These are phyloP conservation scores for Umbelopsis ramanniana DNA, from an alignment of 192 early-diverging fungal genomes.

Conservation along the genomic window DNA sequence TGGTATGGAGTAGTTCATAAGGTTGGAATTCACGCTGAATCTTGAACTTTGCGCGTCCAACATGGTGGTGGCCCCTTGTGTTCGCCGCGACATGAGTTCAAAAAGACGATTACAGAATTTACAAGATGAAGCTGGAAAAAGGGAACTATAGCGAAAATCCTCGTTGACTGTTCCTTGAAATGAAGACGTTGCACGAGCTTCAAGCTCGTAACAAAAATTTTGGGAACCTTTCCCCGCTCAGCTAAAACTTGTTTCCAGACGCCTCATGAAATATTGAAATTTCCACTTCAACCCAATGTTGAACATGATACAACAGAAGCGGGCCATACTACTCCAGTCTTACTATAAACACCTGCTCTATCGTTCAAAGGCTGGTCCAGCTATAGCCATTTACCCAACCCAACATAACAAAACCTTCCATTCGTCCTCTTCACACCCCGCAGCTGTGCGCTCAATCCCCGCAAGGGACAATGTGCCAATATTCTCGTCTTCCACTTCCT, in stretches of 20 bases:
- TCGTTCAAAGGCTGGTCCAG: constrained; percentile 16
- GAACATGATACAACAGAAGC: constrained; percentile 20
- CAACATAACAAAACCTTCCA: constrained; percentile 16
- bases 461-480: constrained; percentile 15
- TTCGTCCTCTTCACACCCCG: constrained; percentile 18
- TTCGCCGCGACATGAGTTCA: constrained; percentile 11
- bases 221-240: neutral
- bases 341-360: constrained; percentile 15
- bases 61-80: constrained; percentile 11
- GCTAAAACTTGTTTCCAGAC: neutral
- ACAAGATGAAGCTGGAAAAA: constrained; percentile 8
- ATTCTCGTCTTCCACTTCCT: neutral
- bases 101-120: neutral
- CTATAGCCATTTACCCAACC: constrained; percentile 10
- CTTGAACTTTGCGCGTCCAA: constrained; percentile 19
- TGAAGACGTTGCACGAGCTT: constrained; percentile 21
- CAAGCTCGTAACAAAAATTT: neutral
- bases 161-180: constrained; percentile 25
- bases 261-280: neutral
- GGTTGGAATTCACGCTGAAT: constrained; percentile 46
- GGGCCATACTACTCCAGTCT: constrained; percentile 5
- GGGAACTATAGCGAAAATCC: neutral
- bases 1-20: constrained; percentile 51
- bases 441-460: constrained; percentile 20
- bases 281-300: neutral